These are phyloP conservation scores for Dioszegia hungarica DNA, from an alignment of 768 basidiomycete genomes.

Conservation along the genomic window DNA sequence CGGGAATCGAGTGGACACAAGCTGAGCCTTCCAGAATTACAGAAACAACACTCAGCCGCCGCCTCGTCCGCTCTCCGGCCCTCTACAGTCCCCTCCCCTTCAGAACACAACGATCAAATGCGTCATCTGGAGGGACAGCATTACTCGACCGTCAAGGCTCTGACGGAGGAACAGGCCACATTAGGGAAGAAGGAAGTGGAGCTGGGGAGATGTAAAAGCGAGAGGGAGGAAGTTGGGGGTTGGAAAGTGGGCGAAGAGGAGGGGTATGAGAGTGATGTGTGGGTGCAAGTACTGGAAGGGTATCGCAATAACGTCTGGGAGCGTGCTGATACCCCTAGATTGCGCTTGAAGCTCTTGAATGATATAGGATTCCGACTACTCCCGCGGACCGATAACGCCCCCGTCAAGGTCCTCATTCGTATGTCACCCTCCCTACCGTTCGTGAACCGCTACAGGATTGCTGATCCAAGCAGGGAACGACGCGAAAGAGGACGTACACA, in stretches of 20 bases:
- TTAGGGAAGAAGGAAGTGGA: conserved; percentile 36
- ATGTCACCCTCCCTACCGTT: conserved; percentile 2
- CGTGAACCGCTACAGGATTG: no score
- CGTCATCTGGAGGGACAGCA: conserved; percentile 27
- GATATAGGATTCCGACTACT: conserved; percentile 33
- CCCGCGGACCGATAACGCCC: conserved; percentile 11
- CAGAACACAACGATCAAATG: conserved; percentile 33
- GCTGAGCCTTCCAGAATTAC: conserved; percentile 14
- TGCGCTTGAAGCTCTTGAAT: conserved; percentile 33
- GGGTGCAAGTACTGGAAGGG: conserved; percentile 26
- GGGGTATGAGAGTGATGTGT: conserved; percentile 31
- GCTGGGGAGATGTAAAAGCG: conserved; percentile 18
- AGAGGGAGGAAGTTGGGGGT: conserved; percentile 30
- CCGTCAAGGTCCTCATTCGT: conserved; percentile 36
- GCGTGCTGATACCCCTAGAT: conserved; percentile 16
- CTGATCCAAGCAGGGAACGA: conserved; percentile 36
- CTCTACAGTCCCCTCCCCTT: conserved; percentile 19
- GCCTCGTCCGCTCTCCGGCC: conserved; percentile 31
- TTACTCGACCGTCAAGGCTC: conserved; percentile 21
- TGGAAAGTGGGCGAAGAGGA: conserved; percentile 28
- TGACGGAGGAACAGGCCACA: conserved; percentile 31
- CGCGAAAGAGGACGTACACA: conserved; percentile 32
- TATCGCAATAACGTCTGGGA: conserved; percentile 31
- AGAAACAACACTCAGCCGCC: conserved; percentile 24
- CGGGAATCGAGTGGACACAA: not conserved